Conservation (phyloP, 2,329 filamentous ascomycete genomes). For the Colletotrichum falcatum region DNA sequence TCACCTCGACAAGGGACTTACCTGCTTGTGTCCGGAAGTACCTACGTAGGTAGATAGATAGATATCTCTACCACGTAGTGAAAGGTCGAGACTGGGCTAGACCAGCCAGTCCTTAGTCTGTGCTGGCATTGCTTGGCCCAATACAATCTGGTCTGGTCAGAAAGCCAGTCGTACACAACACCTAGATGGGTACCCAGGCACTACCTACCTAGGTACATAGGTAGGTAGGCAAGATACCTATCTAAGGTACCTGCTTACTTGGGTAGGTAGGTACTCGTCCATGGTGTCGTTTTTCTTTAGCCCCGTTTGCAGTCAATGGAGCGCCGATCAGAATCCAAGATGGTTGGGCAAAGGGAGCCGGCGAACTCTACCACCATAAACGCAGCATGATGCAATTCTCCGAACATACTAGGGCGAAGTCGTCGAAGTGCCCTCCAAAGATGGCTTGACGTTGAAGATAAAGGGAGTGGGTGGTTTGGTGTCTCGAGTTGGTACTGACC, state of each 20-base stretch:
- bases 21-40: not conserved
- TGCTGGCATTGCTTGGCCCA: conserved; percentile 2
- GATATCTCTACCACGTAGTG: too few species aligned
- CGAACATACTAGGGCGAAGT: not conserved
- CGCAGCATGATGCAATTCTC: not conserved
- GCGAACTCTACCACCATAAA: not conserved
- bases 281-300: not conserved
- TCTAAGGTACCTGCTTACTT: not conserved
- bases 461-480: not conserved
- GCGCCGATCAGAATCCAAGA: not conserved
- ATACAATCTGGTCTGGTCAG: not conserved
- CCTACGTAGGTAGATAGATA: not conserved
- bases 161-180: too few species aligned
- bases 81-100: not conserved
- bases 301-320: not conserved
- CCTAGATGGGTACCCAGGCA: not conserved
- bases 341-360: not conserved
- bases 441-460: not conserved
- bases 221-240: too few species aligned
- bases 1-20: not conserved
- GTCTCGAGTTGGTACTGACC: not conserved
- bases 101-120: not conserved
- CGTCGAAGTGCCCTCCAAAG: not conserved
- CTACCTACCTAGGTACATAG: too few species aligned
- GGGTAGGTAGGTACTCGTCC: not conserved